Evolutionary conservation across 140 eudicot species (phyloP).

Genomic region (Anethum foeniculum): DNA sequence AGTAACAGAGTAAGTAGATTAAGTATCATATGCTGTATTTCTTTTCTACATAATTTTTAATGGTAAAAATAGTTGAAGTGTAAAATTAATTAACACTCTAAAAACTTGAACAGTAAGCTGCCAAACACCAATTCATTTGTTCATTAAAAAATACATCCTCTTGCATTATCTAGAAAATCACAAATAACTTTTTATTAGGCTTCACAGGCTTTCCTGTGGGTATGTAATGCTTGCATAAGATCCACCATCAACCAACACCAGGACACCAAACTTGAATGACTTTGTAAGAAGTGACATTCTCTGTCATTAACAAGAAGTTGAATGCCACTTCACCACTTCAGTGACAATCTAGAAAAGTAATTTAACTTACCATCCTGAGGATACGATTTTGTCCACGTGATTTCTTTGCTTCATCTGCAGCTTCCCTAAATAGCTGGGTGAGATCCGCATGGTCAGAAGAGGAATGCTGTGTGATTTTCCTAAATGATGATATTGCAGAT

Average conservation of each 20-base stretch:
- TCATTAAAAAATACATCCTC: background rate
- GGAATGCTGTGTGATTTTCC: conserved; percentile 46
- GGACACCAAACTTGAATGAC: background rate
- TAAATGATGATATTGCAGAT: conserved; percentile 54
- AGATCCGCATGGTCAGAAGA: conserved; percentile 72
- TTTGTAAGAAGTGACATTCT: background rate
- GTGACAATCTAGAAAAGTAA: background rate
- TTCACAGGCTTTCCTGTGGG: background rate
- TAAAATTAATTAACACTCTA: background rate
- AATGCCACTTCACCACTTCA: background rate
- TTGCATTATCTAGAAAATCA: background rate
- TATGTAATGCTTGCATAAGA: background rate
- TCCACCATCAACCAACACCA: background rate
- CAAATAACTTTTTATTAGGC: background rate
- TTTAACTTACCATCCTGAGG: conserved; percentile 39
- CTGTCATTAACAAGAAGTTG: background rate
- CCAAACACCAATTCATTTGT: background rate
- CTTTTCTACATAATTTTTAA: background rate
- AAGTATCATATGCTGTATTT: background rate
- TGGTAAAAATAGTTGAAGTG: background rate
- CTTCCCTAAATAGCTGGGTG: conserved; percentile 62
- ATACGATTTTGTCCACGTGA: conserved; percentile 75
- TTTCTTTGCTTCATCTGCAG: conserved; percentile 84
- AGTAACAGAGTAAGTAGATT: background rate
- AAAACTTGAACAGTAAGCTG: background rate